A percentile compares a stretch with the other conserved stretches of the same genome.
These are phyloP conservation scores for Epicoccum nigrum DNA, from an alignment of 2,329 filamentous ascomycete genomes.

Conservation along the genomic window DNA sequence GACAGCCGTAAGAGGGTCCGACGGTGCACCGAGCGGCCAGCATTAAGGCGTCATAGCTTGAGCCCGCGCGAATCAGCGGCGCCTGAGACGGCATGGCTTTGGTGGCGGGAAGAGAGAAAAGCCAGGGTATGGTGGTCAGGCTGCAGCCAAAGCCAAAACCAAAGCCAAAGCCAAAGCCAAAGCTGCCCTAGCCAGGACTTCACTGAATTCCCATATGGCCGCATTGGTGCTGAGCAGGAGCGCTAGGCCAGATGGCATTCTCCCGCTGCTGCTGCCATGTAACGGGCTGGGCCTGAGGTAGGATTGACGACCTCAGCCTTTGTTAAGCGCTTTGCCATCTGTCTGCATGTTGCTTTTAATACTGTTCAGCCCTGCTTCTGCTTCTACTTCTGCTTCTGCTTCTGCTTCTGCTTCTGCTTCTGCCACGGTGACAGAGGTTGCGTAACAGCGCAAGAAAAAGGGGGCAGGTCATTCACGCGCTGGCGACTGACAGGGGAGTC, in stretches of 20 bases:
- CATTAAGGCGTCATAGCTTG: slow-evolving; percentile 23
- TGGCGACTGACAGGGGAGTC: slow-evolving; percentile 28
- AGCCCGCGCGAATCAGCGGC: slow-evolving; percentile 34
- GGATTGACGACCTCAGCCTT: slow-evolving; percentile 11
- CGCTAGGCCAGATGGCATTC: slow-evolving; percentile 10
- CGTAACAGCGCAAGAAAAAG: slow-evolving; percentile 7
- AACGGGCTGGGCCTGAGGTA: slow-evolving; percentile 25
- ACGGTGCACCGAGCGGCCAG: slow-evolving; percentile 24
- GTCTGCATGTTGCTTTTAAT: slow-evolving; percentile 1
- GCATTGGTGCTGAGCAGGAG: slow-evolving; percentile 21
- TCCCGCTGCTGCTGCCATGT: slow-evolving; percentile 10
- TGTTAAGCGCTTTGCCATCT: not conserved
- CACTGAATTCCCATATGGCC: slow-evolving; percentile 35
- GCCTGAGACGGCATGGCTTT: slow-evolving; percentile 32
- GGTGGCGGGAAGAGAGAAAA: slow-evolving; percentile 18
- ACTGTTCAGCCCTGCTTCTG: slow-evolving; percentile 1
- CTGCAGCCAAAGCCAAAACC: no score
- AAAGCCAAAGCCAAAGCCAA: no score
- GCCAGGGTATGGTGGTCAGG: slow-evolving; percentile 16
- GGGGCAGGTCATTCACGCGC: slow-evolving; percentile 12
- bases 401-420: not conserved
- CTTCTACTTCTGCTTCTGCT: no score
- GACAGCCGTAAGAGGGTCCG: slow-evolving; percentile 24
- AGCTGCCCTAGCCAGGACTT: slow-evolving; percentile 23
- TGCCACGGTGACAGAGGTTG: slow-evolving; percentile 1